These are phyloP conservation scores for Lobosporangium transversale DNA, from an alignment of 192 early-diverging fungal genomes.

Conservation along the genomic window DNA sequence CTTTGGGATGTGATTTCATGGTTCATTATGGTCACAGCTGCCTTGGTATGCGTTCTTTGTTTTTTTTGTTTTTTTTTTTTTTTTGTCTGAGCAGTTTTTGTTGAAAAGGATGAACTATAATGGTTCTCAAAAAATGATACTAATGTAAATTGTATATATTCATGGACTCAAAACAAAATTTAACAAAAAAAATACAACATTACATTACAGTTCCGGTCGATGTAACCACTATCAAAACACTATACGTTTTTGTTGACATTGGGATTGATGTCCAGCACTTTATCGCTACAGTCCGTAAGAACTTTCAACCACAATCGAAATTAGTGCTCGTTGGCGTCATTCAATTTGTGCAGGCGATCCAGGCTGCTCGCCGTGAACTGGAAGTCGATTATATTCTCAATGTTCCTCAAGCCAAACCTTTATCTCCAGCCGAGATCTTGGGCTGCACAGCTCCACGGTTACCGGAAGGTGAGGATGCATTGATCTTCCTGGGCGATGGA, in stretches of 20 bases:
- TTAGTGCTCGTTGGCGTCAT: constrained; percentile 92
- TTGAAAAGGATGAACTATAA: no score
- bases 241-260: constrained; percentile 99
- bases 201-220: constrained; percentile 88
- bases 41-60: constrained; percentile 66
- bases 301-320: constrained; percentile 81
- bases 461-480: constrained; percentile 69
- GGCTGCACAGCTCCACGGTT: constrained; percentile 96
- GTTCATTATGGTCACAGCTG: constrained; percentile 99
- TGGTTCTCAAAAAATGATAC: no score
- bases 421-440: constrained; percentile 95
- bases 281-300: constrained; percentile 85
- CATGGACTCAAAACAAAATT: no score
- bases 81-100: no score
- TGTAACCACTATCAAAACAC: constrained; percentile 91
- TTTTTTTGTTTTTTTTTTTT: neutral
- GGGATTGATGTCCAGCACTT: constrained; percentile 94
- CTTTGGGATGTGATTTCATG: constrained; percentile 96
- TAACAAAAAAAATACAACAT: no score
- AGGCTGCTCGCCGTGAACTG: constrained; percentile 72
- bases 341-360: constrained; percentile 93
- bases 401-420: constrained; percentile 93
- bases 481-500: constrained; percentile 93
- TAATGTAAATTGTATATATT: no score
- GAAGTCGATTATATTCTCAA: constrained; percentile 70